Evolutionary conservation across 805 yeast species (phyloP).

Genomic region (Cyberlindnera japonica): DNA sequence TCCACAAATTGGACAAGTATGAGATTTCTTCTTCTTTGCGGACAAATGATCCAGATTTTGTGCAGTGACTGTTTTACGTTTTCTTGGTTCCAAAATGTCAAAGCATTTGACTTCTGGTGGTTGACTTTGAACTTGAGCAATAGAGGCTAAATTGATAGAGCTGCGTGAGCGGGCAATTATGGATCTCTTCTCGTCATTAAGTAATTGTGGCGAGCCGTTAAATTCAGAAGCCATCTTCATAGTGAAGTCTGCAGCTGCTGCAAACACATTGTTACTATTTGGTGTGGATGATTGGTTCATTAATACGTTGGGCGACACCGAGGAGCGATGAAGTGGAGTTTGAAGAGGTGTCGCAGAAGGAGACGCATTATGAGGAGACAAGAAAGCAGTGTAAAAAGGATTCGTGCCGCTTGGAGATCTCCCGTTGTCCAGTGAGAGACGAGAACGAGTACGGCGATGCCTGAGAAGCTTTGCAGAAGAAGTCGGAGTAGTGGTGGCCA

Average conservation of each 20-base stretch:
- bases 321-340: slow-evolving; percentile 21
- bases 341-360: slow-evolving; percentile 25
- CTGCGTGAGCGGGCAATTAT: slow-evolving; percentile 14
- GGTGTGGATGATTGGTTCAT: slow-evolving; percentile 13
- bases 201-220: neutral
- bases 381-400: slow-evolving; percentile 42
- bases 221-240: slow-evolving; percentile 25
- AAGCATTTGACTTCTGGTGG: slow-evolving; percentile 14
- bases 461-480: slow-evolving; percentile 10
- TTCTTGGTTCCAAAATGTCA: slow-evolving; percentile 17
- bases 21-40: slow-evolving; percentile 42
- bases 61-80: slow-evolving; percentile 39
- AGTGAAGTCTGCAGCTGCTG: slow-evolving; percentile 29
- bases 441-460: slow-evolving; percentile 19
- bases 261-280: neutral
- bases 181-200: slow-evolving; percentile 2
- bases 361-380: slow-evolving; percentile 35
- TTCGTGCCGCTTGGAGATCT: slow-evolving; percentile 40
- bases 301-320: slow-evolving; percentile 26
- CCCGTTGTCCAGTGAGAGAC: slow-evolving; percentile 17
- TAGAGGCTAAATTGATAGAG: slow-evolving; percentile 15
- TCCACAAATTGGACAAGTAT: slow-evolving; percentile 62
- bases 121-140: slow-evolving; percentile 7
- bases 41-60: neutral
- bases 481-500: slow-evolving; percentile 4